Evolutionary conservation across 148 eudicot genomes (phyloP).

Genomic region (Rhododendron henanense): DNA sequence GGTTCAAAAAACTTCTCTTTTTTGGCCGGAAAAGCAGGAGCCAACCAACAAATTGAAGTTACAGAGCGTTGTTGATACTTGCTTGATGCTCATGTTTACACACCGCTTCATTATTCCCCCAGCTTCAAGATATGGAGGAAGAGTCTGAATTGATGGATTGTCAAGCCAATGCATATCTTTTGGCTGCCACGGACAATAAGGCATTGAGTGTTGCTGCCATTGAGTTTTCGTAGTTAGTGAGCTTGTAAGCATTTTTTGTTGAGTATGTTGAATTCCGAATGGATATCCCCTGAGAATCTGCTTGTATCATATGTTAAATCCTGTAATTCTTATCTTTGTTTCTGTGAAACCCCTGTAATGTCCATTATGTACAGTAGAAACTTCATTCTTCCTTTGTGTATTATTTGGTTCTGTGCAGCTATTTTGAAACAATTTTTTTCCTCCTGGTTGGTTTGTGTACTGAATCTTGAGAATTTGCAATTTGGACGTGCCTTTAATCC

Average conservation of each 20-base stretch:
- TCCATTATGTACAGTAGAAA: not conserved
- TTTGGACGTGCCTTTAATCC: not conserved
- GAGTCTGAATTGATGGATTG: not conserved
- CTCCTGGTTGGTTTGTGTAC: not conserved
- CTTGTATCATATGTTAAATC: not conserved
- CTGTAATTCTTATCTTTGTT: not conserved
- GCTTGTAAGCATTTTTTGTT: not conserved
- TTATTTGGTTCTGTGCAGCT: not conserved
- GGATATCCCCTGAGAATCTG: not conserved
- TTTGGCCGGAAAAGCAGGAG: conserved; percentile 57
- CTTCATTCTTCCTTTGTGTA: not conserved
- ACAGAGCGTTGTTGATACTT: not conserved
- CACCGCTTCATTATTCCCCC: not conserved
- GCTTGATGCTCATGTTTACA: not conserved
- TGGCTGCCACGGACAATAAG: conserved; percentile 6
- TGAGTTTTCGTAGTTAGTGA: not conserved
- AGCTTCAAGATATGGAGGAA: not conserved
- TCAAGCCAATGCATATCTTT: not conserved
- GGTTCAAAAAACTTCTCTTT: conserved; percentile 69
- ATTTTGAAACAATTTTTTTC: not conserved
- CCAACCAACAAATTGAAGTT: not conserved
- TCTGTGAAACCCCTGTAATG: not conserved
- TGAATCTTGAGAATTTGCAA: not conserved
- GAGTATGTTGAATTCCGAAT: not conserved
- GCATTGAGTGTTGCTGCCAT: conserved; percentile 11